Conservation (phyloP, 495 filamentous ascomycete genomes). For the Eremomyces bilateralis region DNA sequence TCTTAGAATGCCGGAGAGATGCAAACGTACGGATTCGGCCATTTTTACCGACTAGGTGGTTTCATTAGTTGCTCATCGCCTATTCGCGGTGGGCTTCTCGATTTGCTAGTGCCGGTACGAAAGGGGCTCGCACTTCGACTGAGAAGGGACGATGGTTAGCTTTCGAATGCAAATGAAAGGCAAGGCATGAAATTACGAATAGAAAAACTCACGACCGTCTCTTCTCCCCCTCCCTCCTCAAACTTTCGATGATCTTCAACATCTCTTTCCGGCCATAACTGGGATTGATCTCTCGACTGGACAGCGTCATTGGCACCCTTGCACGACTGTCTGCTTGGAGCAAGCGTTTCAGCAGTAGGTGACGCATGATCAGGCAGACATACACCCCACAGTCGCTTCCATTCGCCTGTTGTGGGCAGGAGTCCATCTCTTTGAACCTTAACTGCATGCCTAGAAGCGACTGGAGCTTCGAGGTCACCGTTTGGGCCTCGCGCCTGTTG, state of each 20-base stretch:
- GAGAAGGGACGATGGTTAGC: neutral
- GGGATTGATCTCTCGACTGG: slow-evolving; percentile 57
- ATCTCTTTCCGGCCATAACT: slow-evolving; percentile 62
- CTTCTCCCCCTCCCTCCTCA: slow-evolving; percentile 63
- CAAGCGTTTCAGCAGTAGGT: slow-evolving; percentile 67
- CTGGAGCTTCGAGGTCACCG: slow-evolving; percentile 38
- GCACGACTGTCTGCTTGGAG: slow-evolving; percentile 49
- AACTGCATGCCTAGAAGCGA: slow-evolving; percentile 40
- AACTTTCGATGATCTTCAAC: slow-evolving; percentile 58
- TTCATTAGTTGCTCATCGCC: no score
- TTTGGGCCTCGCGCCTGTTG: slow-evolving; percentile 50
- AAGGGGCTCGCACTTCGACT: slow-evolving; percentile 15
- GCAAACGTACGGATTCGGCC: no score
- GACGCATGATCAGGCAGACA: slow-evolving; percentile 82
- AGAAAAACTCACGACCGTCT: slow-evolving; percentile 40
- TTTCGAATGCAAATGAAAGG: neutral
- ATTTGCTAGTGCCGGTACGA: slow-evolving; percentile 4
- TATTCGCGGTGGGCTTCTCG: slow-evolving; percentile 17
- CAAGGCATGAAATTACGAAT: neutral
- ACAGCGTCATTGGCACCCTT: slow-evolving; percentile 88
- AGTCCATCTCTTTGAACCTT: slow-evolving; percentile 52
- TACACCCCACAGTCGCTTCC: slow-evolving; percentile 87
- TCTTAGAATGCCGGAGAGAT: no score
- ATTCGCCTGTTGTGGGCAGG: slow-evolving; percentile 83
- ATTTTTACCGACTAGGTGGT: no score